These are phyloP conservation scores for Aegilops tauschii DNA, from an alignment of 176 grass and related monocot species.

Conservation along the genomic window DNA sequence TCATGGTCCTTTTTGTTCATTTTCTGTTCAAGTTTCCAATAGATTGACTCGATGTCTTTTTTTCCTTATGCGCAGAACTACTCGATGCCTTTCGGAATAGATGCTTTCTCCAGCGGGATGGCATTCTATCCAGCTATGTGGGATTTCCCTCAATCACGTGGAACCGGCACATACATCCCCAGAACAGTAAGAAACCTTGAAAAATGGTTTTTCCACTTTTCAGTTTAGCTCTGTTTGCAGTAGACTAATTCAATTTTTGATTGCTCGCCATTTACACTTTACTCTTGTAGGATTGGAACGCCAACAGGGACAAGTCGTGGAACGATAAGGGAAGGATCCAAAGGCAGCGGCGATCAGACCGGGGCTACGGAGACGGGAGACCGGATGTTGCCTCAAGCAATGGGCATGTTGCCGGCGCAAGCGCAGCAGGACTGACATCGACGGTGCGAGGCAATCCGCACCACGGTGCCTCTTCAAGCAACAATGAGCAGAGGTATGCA, in stretches of 20 bases:
- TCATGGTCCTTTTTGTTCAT: not conserved
- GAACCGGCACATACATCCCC: conserved; percentile 61
- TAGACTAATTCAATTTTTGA: not conserved
- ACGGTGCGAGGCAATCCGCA: not conserved
- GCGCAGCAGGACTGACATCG: not conserved
- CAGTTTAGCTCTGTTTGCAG: not conserved
- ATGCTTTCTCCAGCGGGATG: not conserved
- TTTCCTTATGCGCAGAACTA: not conserved
- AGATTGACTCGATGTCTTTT: not conserved
- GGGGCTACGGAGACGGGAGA: not conserved
- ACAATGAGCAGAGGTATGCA: not conserved
- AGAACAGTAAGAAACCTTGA: conserved; percentile 21
- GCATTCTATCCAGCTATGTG: not conserved
- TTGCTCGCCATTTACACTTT: conserved; percentile 1
- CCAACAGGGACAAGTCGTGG: conserved; percentile 4
- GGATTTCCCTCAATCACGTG: conserved; percentile 1
- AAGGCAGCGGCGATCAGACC: not conserved
- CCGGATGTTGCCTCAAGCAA: not conserved
- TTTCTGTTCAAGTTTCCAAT: not conserved
- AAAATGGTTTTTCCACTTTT: not conserved
- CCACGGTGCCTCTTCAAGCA: conserved; percentile 12
- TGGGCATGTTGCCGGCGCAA: not conserved
- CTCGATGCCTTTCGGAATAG: not conserved
- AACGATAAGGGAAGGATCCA: conserved; percentile 16
- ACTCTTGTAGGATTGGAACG: conserved; percentile 22